A percentile compares a stretch with the other conserved stretches of the same genome.
phyloP scores from a whole-genome alignment of 2,329 filamentous ascomycete genomes.

The Colletotrichum falcatum region DNA sequence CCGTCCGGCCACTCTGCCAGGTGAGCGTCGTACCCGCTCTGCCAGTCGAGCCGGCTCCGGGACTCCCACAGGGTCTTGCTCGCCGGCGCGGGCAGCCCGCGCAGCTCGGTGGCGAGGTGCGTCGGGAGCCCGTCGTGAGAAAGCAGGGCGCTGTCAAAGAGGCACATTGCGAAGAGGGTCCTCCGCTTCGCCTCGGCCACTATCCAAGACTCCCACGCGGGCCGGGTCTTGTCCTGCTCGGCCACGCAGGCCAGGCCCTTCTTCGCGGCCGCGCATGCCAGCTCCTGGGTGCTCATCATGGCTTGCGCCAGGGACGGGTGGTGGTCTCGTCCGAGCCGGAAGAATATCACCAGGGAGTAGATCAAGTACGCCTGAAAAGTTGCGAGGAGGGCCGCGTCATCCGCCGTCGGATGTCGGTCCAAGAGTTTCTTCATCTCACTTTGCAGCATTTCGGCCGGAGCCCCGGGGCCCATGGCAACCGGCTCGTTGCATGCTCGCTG shows the following conservation, averaged over 20 bases:
- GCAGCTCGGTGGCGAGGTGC: conserved; percentile 62
- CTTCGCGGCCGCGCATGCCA: conserved; percentile 56
- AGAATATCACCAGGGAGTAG: conserved; percentile 63
- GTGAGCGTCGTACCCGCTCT: conserved; percentile 55
- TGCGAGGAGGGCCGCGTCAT: conserved; percentile 51
- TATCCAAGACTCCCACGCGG: conserved; percentile 66
- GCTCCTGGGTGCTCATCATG: conserved; percentile 63
- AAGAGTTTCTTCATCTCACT: conserved; percentile 58
- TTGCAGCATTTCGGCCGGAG: conserved; percentile 51
- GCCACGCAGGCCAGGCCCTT: conserved; percentile 58
- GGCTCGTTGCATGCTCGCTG: conserved; percentile 53
- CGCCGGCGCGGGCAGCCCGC: conserved; percentile 56
- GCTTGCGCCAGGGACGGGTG: conserved; percentile 53
- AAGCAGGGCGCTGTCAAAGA: conserved; percentile 64
- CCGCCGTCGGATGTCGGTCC: conserved; percentile 44
- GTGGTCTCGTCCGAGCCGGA: conserved; percentile 47
- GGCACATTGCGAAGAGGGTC: conserved; percentile 63
- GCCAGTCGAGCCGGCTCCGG: conserved; percentile 53
- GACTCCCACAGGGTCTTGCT: conserved; percentile 59
- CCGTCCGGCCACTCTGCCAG: conserved; percentile 57
- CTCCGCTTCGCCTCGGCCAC: conserved; percentile 64
- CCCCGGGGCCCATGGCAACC: conserved; percentile 43
- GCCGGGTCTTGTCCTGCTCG: conserved; percentile 54
- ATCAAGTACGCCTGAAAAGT: conserved; percentile 66
- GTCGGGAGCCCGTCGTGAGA: conserved; percentile 57